Evolutionary conservation across 2,329 filamentous ascomycete genomes (phyloP).

Genomic region (Karstenula rhodostoma): DNA sequence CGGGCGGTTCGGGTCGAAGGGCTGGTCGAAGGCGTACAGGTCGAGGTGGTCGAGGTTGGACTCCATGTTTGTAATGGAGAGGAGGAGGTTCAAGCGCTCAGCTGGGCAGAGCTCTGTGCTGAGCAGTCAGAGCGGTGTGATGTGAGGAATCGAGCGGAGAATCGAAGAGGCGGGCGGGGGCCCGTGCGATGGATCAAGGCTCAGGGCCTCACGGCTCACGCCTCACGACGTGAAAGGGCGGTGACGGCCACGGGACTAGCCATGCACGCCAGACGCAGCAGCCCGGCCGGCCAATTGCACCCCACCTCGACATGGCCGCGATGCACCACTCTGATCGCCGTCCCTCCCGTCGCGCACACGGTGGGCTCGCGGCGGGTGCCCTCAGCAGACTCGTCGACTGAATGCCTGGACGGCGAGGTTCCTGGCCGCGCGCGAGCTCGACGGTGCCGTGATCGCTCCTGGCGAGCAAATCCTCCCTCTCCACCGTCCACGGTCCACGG

Average conservation of each 20-base stretch:
- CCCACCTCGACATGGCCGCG: neutral
- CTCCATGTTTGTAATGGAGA: conserved; percentile 51
- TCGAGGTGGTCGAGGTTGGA: conserved; percentile 51
- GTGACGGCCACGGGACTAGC: conserved; percentile 32
- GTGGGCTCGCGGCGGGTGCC: neutral
- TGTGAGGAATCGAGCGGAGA: conserved; percentile 32
- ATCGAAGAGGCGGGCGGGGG: conserved; percentile 22
- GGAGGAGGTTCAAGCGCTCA: conserved; percentile 35
- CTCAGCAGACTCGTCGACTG: neutral
- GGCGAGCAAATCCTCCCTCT: conserved; percentile 12
- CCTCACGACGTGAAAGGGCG: conserved; percentile 24
- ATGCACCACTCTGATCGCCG: conserved; percentile 20
- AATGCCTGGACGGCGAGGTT: neutral
- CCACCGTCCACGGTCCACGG: too few relatives aligned
- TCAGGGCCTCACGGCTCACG: too few relatives aligned
- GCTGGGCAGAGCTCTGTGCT: conserved; percentile 44
- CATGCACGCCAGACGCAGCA: conserved; percentile 23
- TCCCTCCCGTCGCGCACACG: conserved; percentile 14
- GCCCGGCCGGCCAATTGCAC: conserved; percentile 19
- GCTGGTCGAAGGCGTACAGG: conserved; percentile 51
- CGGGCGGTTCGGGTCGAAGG: conserved; percentile 48
- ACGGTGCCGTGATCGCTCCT: conserved; percentile 1
- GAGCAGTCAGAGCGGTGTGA: conserved; percentile 33
- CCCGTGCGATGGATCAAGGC: conserved; percentile 24
- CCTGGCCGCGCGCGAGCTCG: neutral